phyloP scores from a whole-genome alignment of 805 yeast species.

The Brettanomyces naardenensis region DNA sequence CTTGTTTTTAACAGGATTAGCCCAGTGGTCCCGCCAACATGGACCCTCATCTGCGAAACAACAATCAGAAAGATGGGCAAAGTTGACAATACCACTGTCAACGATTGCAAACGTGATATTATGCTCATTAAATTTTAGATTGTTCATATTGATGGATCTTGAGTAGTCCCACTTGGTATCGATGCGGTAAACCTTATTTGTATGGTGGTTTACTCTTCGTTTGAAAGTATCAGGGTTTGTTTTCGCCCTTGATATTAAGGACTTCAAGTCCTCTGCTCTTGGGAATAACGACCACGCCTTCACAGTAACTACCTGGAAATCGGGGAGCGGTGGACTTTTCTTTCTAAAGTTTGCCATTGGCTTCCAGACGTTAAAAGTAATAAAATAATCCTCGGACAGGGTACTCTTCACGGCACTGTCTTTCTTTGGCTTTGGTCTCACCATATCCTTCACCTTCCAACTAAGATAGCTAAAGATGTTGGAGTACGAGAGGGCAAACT shows the following conservation, averaged over 20 bases:
- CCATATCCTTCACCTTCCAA: slow-evolving; percentile 6
- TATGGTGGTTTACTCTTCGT: background rate
- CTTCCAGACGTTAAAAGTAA: slow-evolving; percentile 74
- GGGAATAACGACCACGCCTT: slow-evolving; percentile 45
- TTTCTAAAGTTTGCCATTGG: slow-evolving; percentile 69
- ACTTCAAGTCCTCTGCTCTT: slow-evolving; percentile 31
- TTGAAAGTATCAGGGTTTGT: slow-evolving; percentile 5
- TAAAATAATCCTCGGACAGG: slow-evolving; percentile 18
- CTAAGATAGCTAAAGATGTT: slow-evolving; percentile 13
- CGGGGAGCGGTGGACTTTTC: slow-evolving; percentile 61
- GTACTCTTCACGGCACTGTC: slow-evolving; percentile 7
- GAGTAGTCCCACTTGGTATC: slow-evolving; percentile 7
- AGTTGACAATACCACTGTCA: slow-evolving; percentile 69
- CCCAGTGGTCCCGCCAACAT: slow-evolving; percentile 23
- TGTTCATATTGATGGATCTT: slow-evolving; percentile 8
- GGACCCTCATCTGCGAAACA: slow-evolving; percentile 31
- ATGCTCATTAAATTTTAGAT: slow-evolving; percentile 8
- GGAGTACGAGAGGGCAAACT: slow-evolving; percentile 9
- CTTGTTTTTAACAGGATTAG: background rate
- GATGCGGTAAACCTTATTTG: background rate
- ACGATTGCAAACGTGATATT: slow-evolving; percentile 55
- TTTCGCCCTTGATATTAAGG: slow-evolving; percentile 25
- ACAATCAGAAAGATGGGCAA: slow-evolving; percentile 43
- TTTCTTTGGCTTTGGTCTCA: background rate
- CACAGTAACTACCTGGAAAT: slow-evolving; percentile 61